Percentiles rank a stretch among this genome's conserved stretches.
phyloP scores from a whole-genome alignment of 2,329 filamentous ascomycete genomes.

The Sclerotiophoma versabilis region DNA sequence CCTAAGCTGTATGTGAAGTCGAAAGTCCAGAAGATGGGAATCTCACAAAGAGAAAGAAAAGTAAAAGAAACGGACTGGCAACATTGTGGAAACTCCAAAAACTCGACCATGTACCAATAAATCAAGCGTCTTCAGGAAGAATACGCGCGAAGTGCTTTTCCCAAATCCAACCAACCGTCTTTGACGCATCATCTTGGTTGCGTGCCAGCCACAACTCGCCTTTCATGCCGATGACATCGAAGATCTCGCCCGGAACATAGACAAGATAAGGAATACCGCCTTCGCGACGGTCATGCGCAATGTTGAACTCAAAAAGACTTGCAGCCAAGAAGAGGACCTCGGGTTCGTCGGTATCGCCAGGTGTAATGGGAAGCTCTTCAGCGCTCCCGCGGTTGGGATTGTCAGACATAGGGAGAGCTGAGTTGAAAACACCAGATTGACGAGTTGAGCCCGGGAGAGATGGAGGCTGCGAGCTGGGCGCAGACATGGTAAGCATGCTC shows the following conservation, averaged over 20 bases:
- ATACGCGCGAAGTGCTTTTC: constrained; percentile 83
- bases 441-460: constrained; percentile 52
- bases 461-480: constrained; percentile 27
- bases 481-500: constrained; percentile 25
- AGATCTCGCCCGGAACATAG: constrained; percentile 86
- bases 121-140: constrained; percentile 43
- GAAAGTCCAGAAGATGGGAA: not conserved
- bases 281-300: constrained; percentile 88
- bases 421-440: constrained; percentile 83
- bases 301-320: constrained; percentile 96
- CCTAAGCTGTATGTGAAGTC: constrained; percentile 6
- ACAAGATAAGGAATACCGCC: constrained; percentile 95
- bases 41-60: not conserved
- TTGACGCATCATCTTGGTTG: constrained; percentile 87
- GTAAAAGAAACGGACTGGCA: not conserved
- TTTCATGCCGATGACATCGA: constrained; percentile 85
- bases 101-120: not conserved
- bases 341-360: constrained; percentile 63
- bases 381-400: constrained; percentile 36
- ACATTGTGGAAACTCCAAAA: not conserved
- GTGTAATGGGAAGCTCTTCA: constrained; percentile 34
- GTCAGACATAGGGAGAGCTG: constrained; percentile 82
- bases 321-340: constrained; percentile 90
- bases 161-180: constrained; percentile 96
- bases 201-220: constrained; percentile 97